Evolutionary conservation across 768 basidiomycete genomes (phyloP).

Genomic region (Infundibulicybe gibba): DNA sequence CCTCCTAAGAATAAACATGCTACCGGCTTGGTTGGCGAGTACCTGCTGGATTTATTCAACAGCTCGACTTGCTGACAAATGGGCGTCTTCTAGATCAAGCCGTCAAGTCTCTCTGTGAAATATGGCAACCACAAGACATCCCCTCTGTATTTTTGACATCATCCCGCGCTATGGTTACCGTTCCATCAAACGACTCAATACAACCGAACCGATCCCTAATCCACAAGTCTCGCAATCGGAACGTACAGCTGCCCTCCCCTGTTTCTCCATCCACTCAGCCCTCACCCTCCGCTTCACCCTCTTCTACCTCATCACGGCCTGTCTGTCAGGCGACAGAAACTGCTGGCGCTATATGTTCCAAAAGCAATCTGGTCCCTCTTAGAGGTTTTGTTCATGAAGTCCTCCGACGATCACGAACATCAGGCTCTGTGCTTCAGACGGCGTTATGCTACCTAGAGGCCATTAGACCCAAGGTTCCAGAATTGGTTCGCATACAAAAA

Average conservation of each 20-base stretch:
- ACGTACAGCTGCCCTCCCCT: slow-evolving; percentile 50
- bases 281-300: slow-evolving; percentile 24
- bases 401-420: slow-evolving; percentile 80
- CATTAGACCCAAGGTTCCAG: slow-evolving; percentile 67
- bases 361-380: slow-evolving; percentile 50
- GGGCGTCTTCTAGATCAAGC: slow-evolving; percentile 58
- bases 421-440: slow-evolving; percentile 79
- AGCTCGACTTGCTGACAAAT: slow-evolving; percentile 10
- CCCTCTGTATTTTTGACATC: slow-evolving; percentile 47
- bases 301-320: slow-evolving; percentile 20
- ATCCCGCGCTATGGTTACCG: slow-evolving; percentile 24
- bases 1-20: slow-evolving; percentile 62
- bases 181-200: slow-evolving; percentile 9
- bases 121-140: slow-evolving; percentile 78
- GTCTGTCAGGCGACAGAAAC: slow-evolving; percentile 12
- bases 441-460: slow-evolving; percentile 88
- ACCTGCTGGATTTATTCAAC: slow-evolving; percentile 5
- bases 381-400: slow-evolving; percentile 87
- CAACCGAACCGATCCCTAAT: slow-evolving; percentile 9
- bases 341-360: slow-evolving; percentile 8
- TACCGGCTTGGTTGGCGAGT: slow-evolving; percentile 68
- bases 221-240: slow-evolving; percentile 15
- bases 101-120: slow-evolving; percentile 71
- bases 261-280: slow-evolving; percentile 40
- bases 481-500: slow-evolving; percentile 51